Evolutionary conservation across 2,329 filamentous ascomycete species (phyloP), one percentile per base, ranked within the genome.

Genomic region (Cryphonectria japonica): DNA sequence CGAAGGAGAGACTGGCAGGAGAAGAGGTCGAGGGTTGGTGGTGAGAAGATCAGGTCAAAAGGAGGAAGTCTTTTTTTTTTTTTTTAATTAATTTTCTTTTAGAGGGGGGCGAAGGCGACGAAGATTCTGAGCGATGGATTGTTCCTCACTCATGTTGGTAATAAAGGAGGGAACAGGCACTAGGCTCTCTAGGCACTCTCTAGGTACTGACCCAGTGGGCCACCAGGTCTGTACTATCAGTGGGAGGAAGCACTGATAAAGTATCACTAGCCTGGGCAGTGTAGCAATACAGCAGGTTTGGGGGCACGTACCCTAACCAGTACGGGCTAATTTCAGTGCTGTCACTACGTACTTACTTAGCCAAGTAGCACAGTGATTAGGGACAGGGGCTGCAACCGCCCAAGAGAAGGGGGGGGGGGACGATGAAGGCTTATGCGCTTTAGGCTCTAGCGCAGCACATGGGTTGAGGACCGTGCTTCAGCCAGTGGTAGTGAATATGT

Each of bases 1-100:
- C 62, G 41, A 69, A 69, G 68, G 68, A 69, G 68, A 54, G 68
- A 69, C 67, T 65, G 67, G 37, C 61, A 65, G 61, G 29, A 34
- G 9, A 54, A 54, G 37, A 54, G 57, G 34, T 37, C 13, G 34
- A 19, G n/a, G 8, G 39, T 7, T 19, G 65, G 16, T 46, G 43
- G 19, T 46, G 43, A 62, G 26, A 50, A 9, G 61, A 14, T 29
- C 16, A 29, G 19, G n/a, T 52, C 29, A 34, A 46, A 52, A 43
- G 52, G 32, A 41, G n/a, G n/a, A 37, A 50, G n/a, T 14, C 11
- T 32, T 50, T 32, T 59, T n/a, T 52, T 52, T 52, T 52, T 26
- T 22, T 26, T 26, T n/a, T 19, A 3, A 14, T 19, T 50, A 19
- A 34, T 34, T 43, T 43, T 43, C 4, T 9, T 34, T 6, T 6